Conservation (phyloP, 2,329 filamentous ascomycete genomes). For the Capronia americana region DNA sequence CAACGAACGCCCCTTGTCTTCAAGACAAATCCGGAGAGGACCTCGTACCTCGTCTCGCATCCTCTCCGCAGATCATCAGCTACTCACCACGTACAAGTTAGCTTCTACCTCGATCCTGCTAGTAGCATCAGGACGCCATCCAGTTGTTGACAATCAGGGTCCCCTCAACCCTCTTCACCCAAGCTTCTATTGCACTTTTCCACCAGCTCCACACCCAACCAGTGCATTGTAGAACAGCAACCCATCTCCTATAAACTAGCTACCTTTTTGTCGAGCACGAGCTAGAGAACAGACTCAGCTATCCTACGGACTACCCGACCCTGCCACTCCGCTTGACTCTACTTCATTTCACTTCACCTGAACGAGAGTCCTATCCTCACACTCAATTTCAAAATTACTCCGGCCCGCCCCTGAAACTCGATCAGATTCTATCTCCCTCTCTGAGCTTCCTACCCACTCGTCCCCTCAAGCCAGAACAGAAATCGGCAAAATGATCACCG, state of each 20-base stretch:
- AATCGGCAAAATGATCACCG: conserved; percentile 79
- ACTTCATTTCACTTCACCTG: no score
- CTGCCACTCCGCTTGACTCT: no score
- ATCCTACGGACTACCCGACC: no score
- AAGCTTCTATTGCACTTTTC: background rate
- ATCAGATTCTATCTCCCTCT: no score
- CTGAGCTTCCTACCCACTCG: no score
- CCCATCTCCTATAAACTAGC: background rate
- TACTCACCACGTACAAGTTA: background rate
- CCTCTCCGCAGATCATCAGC: background rate
- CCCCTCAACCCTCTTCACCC: background rate
- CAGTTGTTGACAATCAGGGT: background rate
- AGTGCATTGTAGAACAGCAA: background rate
- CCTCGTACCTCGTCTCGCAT: background rate
- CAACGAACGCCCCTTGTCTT: conserved; percentile 25
- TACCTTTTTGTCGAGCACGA: background rate
- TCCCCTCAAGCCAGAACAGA: no score
- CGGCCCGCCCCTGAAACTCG: background rate
- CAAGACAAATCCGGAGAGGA: conserved; percentile 9
- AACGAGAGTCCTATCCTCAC: no score
- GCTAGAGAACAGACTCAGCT: no score
- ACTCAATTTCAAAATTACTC: no score
- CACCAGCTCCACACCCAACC: background rate
- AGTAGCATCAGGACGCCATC: background rate
- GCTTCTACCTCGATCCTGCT: background rate